Evolutionary conservation across 2,329 filamentous ascomycete species (phyloP).

Genomic region (Claviceps digitariae): DNA sequence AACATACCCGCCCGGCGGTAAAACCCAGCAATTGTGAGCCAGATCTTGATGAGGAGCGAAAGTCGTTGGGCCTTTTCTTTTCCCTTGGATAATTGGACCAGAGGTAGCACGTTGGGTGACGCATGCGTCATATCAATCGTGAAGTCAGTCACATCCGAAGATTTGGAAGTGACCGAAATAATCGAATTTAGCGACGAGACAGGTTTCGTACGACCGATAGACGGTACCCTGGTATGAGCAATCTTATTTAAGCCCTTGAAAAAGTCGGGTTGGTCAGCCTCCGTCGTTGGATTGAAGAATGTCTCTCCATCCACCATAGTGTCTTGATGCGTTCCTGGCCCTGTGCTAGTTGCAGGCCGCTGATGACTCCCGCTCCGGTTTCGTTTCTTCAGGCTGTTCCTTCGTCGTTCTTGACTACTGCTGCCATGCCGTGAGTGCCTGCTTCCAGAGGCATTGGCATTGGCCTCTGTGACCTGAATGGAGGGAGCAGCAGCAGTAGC

Average conservation of each 20-base stretch:
- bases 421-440: constrained; percentile 19
- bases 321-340: constrained; percentile 20
- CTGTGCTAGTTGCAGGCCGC: constrained; percentile 30
- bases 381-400: constrained; percentile 39
- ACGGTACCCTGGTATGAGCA: constrained; percentile 23
- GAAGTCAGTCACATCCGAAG: constrained; percentile 26
- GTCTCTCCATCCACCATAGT: constrained; percentile 36
- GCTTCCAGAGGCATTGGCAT: constrained; percentile 20
- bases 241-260: constrained; percentile 29
- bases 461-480: constrained; percentile 65
- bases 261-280: constrained; percentile 28
- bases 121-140: constrained; percentile 28
- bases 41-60: constrained; percentile 58
- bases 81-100: constrained; percentile 41
- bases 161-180: constrained; percentile 26
- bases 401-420: constrained; percentile 24
- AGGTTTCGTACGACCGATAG: constrained; percentile 29
- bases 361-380: constrained; percentile 35
- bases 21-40: constrained; percentile 79
- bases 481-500: constrained; percentile 36
- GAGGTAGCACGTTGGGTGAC: constrained; percentile 33
- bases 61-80: constrained; percentile 36
- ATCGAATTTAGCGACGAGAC: constrained; percentile 33
- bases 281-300: constrained; percentile 35
- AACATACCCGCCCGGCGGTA: constrained; percentile 72